These are phyloP conservation scores for Chaetomium strumarium DNA, from an alignment of 2,329 filamentous ascomycete species.

Conservation along the genomic window DNA sequence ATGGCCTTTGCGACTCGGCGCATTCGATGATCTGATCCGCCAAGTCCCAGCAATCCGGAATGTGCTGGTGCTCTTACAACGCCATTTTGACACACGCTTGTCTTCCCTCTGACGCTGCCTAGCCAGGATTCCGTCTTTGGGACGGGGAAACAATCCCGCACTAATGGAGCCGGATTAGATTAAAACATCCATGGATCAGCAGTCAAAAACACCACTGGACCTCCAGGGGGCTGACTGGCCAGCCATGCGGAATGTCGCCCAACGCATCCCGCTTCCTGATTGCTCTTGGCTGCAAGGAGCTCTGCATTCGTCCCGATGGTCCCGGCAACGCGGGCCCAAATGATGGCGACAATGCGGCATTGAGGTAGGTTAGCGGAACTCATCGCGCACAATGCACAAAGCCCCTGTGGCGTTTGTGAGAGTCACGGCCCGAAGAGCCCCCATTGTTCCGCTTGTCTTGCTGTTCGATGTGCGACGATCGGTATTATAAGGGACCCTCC, in stretches of 20 bases:
- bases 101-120: background rate
- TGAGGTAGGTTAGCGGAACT: conserved; percentile 1
- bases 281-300: conserved; percentile 9
- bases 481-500: conserved; percentile 9
- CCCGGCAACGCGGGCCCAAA: background rate
- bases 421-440: background rate
- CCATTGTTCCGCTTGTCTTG: conserved; percentile 4
- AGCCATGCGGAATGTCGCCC: conserved; percentile 14
- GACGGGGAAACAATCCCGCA: conserved; percentile 1
- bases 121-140: background rate
- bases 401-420: background rate
- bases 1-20: background rate
- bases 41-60: background rate
- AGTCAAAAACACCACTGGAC: background rate
- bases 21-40: background rate
- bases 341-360: conserved; percentile 5
- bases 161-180: conserved; percentile 5
- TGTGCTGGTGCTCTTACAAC: background rate
- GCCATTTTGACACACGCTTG: background rate
- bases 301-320: background rate
- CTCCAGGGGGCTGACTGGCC: background rate
- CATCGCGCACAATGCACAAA: conserved; percentile 2
- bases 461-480: conserved; percentile 5
- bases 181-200: conserved; percentile 7
- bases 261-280: conserved; percentile 9